Conservation (phyloP, 2,329 filamentous ascomycete genomes). For the Ustulina deusta region DNA sequence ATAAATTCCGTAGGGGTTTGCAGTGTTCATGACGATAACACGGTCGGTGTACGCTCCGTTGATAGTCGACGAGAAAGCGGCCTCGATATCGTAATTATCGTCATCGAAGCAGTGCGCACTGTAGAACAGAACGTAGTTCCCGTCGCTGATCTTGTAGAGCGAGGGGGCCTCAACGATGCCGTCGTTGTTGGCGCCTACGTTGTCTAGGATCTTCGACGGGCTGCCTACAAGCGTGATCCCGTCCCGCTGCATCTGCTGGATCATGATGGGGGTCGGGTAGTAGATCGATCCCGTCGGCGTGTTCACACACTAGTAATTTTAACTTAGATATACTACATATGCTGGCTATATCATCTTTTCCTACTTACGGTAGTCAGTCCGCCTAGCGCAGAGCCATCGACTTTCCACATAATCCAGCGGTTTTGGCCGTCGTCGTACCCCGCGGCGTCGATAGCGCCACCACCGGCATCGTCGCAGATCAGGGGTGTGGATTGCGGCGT, state of each 20-base stretch:
- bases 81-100: conserved; percentile 50
- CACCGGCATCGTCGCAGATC: conserved; percentile 44
- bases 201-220: conserved; percentile 46
- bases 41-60: conserved; percentile 45
- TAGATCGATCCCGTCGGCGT: conserved; percentile 32
- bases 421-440: conserved; percentile 47
- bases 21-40: conserved; percentile 46
- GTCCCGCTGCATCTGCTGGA: conserved; percentile 46
- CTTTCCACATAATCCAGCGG: conserved; percentile 51
- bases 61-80: conserved; percentile 47
- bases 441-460: conserved; percentile 46
- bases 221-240: conserved; percentile 41
- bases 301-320: conserved; percentile 26
- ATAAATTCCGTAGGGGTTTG: conserved; percentile 42
- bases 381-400: conserved; percentile 47
- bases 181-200: conserved; percentile 44
- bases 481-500: conserved; percentile 40
- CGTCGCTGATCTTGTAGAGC: conserved; percentile 45
- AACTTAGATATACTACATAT: neutral
- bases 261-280: conserved; percentile 45
- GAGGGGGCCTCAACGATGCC: conserved; percentile 48
- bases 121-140: conserved; percentile 47
- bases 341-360: neutral
- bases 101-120: conserved; percentile 48
- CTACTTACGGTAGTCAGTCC: conserved; percentile 42